Evolutionary conservation across 768 basidiomycete species (phyloP), one percentile per base, ranked within the genome.

Genomic region (Termitomyces heimii): DNA sequence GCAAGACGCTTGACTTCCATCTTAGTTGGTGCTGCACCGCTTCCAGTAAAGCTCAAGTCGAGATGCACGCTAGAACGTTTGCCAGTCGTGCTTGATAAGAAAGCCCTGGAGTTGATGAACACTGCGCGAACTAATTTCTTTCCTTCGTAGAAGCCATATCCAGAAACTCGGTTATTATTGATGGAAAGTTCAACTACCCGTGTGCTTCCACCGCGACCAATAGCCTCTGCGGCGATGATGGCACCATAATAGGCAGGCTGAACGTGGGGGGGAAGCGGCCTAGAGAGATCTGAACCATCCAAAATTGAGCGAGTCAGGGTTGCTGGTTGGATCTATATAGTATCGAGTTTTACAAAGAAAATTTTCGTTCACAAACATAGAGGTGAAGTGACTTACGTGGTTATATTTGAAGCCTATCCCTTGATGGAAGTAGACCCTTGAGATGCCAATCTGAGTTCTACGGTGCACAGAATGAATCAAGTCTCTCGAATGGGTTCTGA

Each of bases 401-500:
- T 82, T 85, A 63, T 88, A 89, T 68, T 88, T 89, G 71, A 78
- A 88, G 1, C 86, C 87, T 55, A 88, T 74, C 18, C 86, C 86
- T 59, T 84, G 75, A 65, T 89, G 85, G 75, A 85, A 87, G 70
- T 79, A 82, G 16, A 84, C 60, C 53, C 78, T 73, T 22, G 77
- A 75, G 34, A 85, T 78, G 3, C 81, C 82, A 16, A 84, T 67
- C 60, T 65, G 64, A 18, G 59, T 60, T 24, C 64, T 65, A 44
- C 34, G 32, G 22, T 31, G 16, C 13, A 43, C 20, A n/a, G 31
- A 20, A 46, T 35, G 12, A 57, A 35, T 20, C 37, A 32, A 47
- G 22, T 48, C 4, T n/a, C 39, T 20, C 24, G 6, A 24, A 45
- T 5, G 4, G 3, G 12, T 37, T 34, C 16, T 12, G 24, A 26